A percentile compares a stretch with the other conserved stretches of the same genome.
phyloP scores from a whole-genome alignment of 176 grass and related monocot species.

The Aegilops tauschii region DNA sequence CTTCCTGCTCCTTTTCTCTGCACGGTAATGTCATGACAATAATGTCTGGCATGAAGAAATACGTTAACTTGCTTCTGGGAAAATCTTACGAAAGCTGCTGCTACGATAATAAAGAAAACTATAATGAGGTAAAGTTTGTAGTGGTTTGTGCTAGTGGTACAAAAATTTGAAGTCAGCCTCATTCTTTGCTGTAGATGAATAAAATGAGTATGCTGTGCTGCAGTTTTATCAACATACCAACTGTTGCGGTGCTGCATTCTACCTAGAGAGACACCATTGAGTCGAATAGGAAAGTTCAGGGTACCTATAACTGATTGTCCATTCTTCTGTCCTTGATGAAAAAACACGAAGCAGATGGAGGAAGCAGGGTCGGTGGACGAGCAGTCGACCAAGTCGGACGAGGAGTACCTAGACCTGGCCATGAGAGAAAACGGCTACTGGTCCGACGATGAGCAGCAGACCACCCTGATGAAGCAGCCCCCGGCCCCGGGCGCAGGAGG shows the following conservation, averaged over 20 bases:
- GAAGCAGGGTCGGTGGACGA: constrained; percentile 8
- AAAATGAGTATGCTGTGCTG: too few relatives aligned
- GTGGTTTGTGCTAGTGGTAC: neutral
- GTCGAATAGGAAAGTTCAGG: neutral
- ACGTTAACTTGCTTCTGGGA: too few relatives aligned
- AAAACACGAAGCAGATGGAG: neutral
- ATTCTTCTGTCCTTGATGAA: neutral
- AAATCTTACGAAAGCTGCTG: too few relatives aligned
- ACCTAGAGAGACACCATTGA: neutral
- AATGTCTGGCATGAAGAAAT: neutral
- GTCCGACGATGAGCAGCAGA: neutral
- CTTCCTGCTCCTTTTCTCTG: neutral
- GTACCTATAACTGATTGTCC: neutral
- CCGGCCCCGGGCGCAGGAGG: neutral
- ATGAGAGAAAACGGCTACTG: constrained; percentile 12
- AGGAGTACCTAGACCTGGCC: constrained; percentile 2
- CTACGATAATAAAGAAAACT: too few relatives aligned
- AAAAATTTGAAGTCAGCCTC: neutral
- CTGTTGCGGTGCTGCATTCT: too few relatives aligned
- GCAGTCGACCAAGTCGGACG: neutral
- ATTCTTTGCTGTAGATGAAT: neutral
- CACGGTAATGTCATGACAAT: neutral
- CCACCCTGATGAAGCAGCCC: neutral
- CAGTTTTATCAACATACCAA: too few relatives aligned
- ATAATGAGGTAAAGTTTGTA: neutral